These are phyloP conservation scores for Elsinoe arachidis DNA, from an alignment of 2,329 filamentous ascomycete genomes.

Conservation along the genomic window DNA sequence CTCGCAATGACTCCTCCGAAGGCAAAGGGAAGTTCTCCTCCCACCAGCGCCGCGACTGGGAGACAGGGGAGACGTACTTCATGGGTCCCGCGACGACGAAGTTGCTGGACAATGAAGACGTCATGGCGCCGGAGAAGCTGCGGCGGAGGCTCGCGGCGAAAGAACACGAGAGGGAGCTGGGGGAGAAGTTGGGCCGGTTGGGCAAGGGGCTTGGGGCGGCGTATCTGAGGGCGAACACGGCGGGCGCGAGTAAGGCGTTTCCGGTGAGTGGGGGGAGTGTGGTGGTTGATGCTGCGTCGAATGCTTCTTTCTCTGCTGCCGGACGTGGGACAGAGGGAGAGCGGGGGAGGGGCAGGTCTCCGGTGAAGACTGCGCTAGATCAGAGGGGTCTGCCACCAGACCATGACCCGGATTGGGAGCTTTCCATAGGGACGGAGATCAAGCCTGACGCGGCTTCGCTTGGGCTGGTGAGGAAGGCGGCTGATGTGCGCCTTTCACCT, in stretches of 20 bases:
- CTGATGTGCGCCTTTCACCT: slow-evolving; percentile 34
- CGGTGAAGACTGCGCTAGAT: neutral
- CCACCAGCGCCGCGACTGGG: slow-evolving; percentile 25
- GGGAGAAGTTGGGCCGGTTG: slow-evolving; percentile 55
- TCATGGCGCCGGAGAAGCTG: slow-evolving; percentile 39
- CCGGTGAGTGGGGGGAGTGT: no score
- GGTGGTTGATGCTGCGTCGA: neutral
- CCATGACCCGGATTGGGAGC: slow-evolving; percentile 1
- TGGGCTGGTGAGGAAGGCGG: slow-evolving; percentile 37
- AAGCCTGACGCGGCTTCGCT: slow-evolving; percentile 26
- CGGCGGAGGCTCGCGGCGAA: slow-evolving; percentile 45
- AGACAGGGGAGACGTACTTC: slow-evolving; percentile 15
- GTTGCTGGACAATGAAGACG: slow-evolving; percentile 54
- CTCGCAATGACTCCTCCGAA: neutral
- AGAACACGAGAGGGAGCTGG: slow-evolving; percentile 66
- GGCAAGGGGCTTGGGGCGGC: slow-evolving; percentile 60
- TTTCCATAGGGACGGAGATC: neutral
- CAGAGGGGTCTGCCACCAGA: no score
- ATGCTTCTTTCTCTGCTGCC: neutral
- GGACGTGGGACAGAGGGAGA: neutral
- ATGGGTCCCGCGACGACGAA: slow-evolving; percentile 35
- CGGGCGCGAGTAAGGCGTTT: neutral
- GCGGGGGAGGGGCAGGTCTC: neutral
- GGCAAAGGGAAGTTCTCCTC: neutral
- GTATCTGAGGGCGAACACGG: slow-evolving; percentile 48